phyloP scores from a whole-genome alignment of 441 rosid species.

The Aleurites moluccanus region DNA sequence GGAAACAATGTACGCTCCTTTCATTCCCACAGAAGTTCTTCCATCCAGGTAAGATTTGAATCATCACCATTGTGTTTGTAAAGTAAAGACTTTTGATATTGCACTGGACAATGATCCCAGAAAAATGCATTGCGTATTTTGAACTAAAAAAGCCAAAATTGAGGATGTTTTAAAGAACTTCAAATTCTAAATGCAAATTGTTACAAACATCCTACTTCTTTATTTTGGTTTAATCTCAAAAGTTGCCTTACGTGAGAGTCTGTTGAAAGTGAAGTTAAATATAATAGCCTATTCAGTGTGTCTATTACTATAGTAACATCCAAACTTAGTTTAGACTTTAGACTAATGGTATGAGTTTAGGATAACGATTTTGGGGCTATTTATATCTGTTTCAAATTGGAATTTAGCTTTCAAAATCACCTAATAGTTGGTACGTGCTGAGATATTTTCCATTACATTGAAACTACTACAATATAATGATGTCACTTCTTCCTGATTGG shows the following conservation, averaged over 20 bases:
- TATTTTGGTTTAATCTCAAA: background rate
- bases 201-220: background rate
- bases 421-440: background rate
- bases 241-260: background rate
- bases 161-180: background rate
- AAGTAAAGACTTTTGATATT: background rate
- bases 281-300: background rate
- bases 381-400: background rate
- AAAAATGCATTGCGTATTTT: background rate
- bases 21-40: constrained; percentile 45
- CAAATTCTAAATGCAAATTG: constrained; percentile 1
- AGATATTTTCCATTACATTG: background rate
- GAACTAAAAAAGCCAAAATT: background rate
- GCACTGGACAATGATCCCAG: background rate
- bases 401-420: background rate
- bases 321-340: background rate
- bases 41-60: constrained; percentile 47
- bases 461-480: background rate
- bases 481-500: background rate
- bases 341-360: background rate
- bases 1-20: constrained; percentile 61
- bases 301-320: background rate
- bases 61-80: background rate
- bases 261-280: background rate
- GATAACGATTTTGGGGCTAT: too few species aligned